Evolutionary conservation across 129 eudicot genomes (phyloP), one percentile per base, ranked within the genome.

Genomic region (Flaveria trinervia): DNA sequence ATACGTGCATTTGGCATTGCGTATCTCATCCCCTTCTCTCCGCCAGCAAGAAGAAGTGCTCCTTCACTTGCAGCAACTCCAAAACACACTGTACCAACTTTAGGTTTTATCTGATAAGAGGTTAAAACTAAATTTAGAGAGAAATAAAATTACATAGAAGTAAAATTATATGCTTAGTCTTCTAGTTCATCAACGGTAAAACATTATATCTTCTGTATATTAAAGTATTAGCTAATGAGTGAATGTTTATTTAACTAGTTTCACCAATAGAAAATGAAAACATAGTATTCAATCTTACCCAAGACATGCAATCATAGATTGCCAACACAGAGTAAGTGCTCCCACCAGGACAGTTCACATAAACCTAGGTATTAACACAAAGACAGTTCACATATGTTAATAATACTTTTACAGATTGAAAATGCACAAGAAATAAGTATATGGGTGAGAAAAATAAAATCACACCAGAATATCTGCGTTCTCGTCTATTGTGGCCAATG

Each of bases 1-100:
- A 94, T 89, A 55, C 98, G 97, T 49, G 98, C 77, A 86, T 94
- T 94, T 81, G 98, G 98, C 98, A 94, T 94, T 43, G 98, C 84
- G 57, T 89, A 94, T 60, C 98, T 88, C 98, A 94, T 94, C 25
- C 98, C 98, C 81, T 91, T 94, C 71, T 94, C 92, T 72, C 98
- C 98, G 65, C 97, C 98, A 30, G 98, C 98, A 85, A 94, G 98
- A 80, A 94, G 89, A 84, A 94, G 91, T 56, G 97, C 90, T 39
- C 84, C 93, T 68, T 94, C 96, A 82, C 96, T 91, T 73, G 98
- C 96, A 71, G 93, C 90, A 20, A 87, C 82, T 80, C 98, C 98
- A 84, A 94, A 91, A 85, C 97, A 86, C 65, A 94, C 97, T 36
- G 97, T 94, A 33, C 97, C 98, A 62, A 94, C 98, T 85, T 87